Percentiles rank a stretch among this genome's conserved stretches.
These are phyloP conservation scores for Helotiales sp. DNA, from an alignment of 2,329 filamentous ascomycete genomes.

Conservation along the genomic window DNA sequence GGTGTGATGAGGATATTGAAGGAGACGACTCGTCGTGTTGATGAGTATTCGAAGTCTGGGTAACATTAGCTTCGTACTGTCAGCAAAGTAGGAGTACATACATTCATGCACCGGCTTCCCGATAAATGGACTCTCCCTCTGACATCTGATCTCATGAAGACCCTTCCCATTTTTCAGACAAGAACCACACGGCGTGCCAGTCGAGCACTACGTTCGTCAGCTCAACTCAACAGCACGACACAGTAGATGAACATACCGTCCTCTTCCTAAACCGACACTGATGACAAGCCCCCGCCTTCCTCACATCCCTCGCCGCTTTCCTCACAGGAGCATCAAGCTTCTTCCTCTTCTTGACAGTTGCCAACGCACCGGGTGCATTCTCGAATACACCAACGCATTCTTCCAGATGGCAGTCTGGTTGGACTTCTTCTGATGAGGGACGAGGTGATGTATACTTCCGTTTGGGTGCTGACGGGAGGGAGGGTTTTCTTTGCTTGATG, in stretches of 20 bases:
- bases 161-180: constrained; percentile 35
- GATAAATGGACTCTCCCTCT: constrained; percentile 36
- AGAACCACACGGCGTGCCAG: constrained; percentile 35
- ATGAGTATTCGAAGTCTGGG: constrained; percentile 35
- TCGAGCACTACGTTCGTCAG: constrained; percentile 31
- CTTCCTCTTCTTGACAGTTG: constrained; percentile 31
- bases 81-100: constrained; percentile 8
- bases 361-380: constrained; percentile 35
- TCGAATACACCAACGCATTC: constrained; percentile 37
- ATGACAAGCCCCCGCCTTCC: constrained; percentile 40
- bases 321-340: constrained; percentile 36
- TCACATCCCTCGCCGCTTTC: constrained; percentile 36
- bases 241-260: constrained; percentile 28
- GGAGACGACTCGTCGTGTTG: constrained; percentile 31
- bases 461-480: constrained; percentile 20
- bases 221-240: not conserved
- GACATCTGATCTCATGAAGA: constrained; percentile 36
- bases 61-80: not conserved
- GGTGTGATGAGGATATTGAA: constrained; percentile 24
- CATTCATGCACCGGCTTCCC: constrained; percentile 34
- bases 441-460: constrained; percentile 26
- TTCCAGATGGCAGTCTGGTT: constrained; percentile 18
- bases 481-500: not conserved
- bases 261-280: constrained; percentile 40
- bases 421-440: constrained; percentile 9